Conservation (phyloP, 2,329 filamentous ascomycete genomes). For the Aspergillus sp. region DNA sequence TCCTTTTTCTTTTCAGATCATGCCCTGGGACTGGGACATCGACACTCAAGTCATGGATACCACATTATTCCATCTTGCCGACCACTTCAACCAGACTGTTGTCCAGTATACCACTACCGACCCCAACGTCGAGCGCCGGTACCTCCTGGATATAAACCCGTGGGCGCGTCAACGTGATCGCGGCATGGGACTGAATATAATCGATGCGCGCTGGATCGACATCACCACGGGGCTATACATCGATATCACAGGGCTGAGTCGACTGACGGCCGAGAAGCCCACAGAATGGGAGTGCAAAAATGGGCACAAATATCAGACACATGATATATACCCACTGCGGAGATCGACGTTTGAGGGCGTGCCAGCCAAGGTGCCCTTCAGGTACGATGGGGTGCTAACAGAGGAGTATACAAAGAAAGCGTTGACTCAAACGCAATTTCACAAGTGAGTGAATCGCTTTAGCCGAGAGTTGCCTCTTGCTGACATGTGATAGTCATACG, state of each 20-base stretch:
- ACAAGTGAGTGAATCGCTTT: constrained; percentile 33
- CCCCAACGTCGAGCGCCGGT: constrained; percentile 53
- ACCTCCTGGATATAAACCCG: constrained; percentile 77
- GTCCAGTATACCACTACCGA: constrained; percentile 48
- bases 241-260: constrained; percentile 76
- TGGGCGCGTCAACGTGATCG: constrained; percentile 63
- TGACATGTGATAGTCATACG: constrained; percentile 36
- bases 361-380: constrained; percentile 64
- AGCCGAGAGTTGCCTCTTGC: neutral
- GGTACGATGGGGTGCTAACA: constrained; percentile 42
- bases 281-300: constrained; percentile 81
- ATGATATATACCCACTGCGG: constrained; percentile 76
- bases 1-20: constrained; percentile 51
- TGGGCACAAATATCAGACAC: constrained; percentile 67
- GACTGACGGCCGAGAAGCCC: constrained; percentile 63
- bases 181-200: constrained; percentile 73
- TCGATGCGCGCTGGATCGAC: constrained; percentile 84
- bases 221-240: constrained; percentile 74
- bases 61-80: constrained; percentile 67
- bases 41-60: constrained; percentile 74
- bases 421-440: constrained; percentile 37
- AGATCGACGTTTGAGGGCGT: constrained; percentile 75
- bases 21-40: constrained; percentile 84
- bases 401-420: constrained; percentile 44
- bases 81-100: constrained; percentile 68